Conservation (phyloP, 805 yeast species). For the Starmerella bacillaris region DNA sequence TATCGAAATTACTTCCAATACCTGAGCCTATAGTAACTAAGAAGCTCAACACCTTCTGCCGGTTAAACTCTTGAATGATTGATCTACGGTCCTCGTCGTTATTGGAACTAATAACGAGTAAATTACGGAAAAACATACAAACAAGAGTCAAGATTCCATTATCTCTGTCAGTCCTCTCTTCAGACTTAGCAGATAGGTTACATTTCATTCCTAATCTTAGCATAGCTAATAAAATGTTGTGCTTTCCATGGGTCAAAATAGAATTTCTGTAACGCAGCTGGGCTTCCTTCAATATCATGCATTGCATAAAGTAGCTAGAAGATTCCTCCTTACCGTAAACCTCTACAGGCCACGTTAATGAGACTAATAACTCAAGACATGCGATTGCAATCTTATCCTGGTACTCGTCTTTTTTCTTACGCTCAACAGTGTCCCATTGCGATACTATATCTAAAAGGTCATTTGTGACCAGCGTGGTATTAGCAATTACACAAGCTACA, state of each 20-base stretch:
- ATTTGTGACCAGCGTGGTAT: constrained; percentile 49
- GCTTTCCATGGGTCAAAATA: constrained; percentile 39
- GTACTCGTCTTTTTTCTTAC: constrained; percentile 17
- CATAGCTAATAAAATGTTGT: constrained; percentile 49
- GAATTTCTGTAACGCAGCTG: constrained; percentile 58
- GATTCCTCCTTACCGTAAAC: constrained; percentile 36
- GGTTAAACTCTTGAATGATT: constrained; percentile 38
- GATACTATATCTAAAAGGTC: constrained; percentile 61
- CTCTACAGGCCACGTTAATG: constrained; percentile 71
- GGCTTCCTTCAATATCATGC: constrained; percentile 42
- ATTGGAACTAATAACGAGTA: constrained; percentile 62
- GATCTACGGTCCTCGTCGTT: constrained; percentile 54
- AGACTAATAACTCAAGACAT: constrained; percentile 61
- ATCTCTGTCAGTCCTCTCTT: constrained; percentile 51
- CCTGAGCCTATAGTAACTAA: constrained; percentile 54
- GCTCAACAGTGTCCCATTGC: constrained; percentile 41
- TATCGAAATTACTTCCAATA: constrained; percentile 43
- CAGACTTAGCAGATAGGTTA: constrained; percentile 29
- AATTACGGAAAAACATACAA: constrained; percentile 54
- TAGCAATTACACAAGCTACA: constrained; percentile 78
- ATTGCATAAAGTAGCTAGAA: constrained; percentile 37
- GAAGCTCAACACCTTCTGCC: constrained; percentile 55
- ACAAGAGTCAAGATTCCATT: constrained; percentile 55
- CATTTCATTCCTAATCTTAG: constrained; percentile 35
- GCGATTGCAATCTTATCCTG: constrained; percentile 50